Percentiles rank a stretch among this genome's conserved stretches.
Evolutionary conservation across 2,329 filamentous ascomycete species (phyloP).

Genomic region (Diatrype stigma): DNA sequence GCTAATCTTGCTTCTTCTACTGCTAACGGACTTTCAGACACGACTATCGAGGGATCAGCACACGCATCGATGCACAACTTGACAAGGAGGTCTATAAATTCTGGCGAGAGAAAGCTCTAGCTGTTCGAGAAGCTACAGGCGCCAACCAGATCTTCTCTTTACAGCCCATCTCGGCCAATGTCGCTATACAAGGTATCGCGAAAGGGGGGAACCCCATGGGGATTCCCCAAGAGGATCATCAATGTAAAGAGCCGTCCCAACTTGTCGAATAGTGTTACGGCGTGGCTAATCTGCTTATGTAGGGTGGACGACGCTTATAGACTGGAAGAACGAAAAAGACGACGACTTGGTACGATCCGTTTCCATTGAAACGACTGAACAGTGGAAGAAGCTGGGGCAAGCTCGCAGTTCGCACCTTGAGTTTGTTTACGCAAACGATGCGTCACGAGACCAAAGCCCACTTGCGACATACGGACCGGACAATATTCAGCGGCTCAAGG

Average conservation of each 20-base stretch:
- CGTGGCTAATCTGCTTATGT: not conserved
- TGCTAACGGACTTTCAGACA: conserved; percentile 17
- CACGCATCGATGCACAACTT: conserved; percentile 18
- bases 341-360: conserved; percentile 3
- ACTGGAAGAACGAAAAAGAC: conserved; percentile 13
- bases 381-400: not conserved
- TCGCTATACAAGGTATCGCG: conserved; percentile 8
- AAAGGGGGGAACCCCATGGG: conserved; percentile 16
- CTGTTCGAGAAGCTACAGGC: conserved; percentile 9
- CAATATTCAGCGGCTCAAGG: not conserved
- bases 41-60: conserved; percentile 17
- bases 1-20: too few species aligned
- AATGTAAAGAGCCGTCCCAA: conserved; percentile 8
- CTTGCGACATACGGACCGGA: not conserved
- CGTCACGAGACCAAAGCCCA: not conserved
- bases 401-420: not conserved
- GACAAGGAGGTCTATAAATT: conserved; percentile 23
- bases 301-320: conserved; percentile 20
- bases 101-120: conserved; percentile 14
- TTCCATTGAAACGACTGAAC: not conserved
- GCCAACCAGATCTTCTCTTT: conserved; percentile 17
- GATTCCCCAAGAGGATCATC: conserved; percentile 7
- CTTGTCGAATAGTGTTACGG: not conserved
- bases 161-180: conserved; percentile 10
- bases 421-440: not conserved